Evolutionary conservation across 2,329 filamentous ascomycete genomes (phyloP).

Genomic region (Cyphellophora europaea): DNA sequence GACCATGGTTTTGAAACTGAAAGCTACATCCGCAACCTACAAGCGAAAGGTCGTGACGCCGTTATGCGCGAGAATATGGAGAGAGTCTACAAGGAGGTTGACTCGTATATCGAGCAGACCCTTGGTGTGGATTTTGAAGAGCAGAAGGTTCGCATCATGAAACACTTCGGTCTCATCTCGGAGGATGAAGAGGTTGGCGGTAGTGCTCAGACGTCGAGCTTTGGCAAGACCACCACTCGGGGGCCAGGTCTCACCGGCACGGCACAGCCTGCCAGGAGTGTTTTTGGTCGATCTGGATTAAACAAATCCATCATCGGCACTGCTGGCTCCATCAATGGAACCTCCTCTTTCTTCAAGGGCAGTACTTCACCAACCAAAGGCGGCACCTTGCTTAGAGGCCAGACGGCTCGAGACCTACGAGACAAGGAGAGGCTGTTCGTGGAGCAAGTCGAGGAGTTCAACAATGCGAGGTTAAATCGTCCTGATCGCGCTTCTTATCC

Average conservation of each 20-base stretch:
- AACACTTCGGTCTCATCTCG: slow-evolving; percentile 77
- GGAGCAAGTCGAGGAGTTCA: slow-evolving; percentile 69
- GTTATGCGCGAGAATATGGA: slow-evolving; percentile 89
- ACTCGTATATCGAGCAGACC: slow-evolving; percentile 87
- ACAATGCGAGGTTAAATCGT: slow-evolving; percentile 55
- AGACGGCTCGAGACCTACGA: slow-evolving; percentile 66
- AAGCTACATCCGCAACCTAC: slow-evolving; percentile 68
- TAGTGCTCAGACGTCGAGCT: slow-evolving; percentile 25
- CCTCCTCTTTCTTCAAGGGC: slow-evolving; percentile 51
- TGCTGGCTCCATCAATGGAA: slow-evolving; percentile 55
- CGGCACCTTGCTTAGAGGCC: slow-evolving; percentile 37
- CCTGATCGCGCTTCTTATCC: slow-evolving; percentile 54
- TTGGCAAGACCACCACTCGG: slow-evolving; percentile 30
- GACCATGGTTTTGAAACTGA: slow-evolving; percentile 13
- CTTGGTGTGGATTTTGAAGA: slow-evolving; percentile 93
- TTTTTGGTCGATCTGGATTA: slow-evolving; percentile 61
- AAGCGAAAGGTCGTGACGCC: slow-evolving; percentile 81
- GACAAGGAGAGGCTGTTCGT: slow-evolving; percentile 79
- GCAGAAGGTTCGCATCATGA: slow-evolving; percentile 85
- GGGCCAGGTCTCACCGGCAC: slow-evolving; percentile 2
- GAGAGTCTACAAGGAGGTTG: slow-evolving; percentile 82
- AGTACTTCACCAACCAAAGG: slow-evolving; percentile 54
- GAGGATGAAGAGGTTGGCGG: slow-evolving; percentile 32
- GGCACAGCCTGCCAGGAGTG: too few species aligned
- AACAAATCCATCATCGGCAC: slow-evolving; percentile 82